phyloP scores from a whole-genome alignment of 2,329 filamentous ascomycete species.

The Ophiostoma ips region DNA sequence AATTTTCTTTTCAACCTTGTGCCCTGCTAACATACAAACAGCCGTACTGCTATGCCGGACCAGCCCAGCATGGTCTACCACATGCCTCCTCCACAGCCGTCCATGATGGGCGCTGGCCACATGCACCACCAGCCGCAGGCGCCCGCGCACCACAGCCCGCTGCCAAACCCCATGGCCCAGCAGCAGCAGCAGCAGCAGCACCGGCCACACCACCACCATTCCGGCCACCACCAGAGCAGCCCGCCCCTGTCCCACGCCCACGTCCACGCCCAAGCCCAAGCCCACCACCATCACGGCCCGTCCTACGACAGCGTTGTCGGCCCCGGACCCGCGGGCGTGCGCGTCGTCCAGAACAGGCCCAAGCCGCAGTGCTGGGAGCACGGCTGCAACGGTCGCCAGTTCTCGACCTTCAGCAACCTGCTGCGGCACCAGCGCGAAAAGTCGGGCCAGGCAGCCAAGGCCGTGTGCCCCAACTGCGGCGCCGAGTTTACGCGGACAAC shows the following conservation, averaged over 20 bases:
- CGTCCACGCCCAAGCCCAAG: neutral
- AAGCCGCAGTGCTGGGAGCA: constrained; percentile 97
- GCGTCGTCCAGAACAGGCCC: constrained; percentile 64
- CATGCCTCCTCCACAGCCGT: neutral
- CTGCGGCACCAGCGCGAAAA: constrained; percentile 88
- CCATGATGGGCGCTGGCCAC: neutral
- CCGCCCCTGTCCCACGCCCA: constrained; percentile 5
- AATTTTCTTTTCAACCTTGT: neutral
- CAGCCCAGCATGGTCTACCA: constrained; percentile 1
- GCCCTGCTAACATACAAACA: neutral
- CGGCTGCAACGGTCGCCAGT: constrained; percentile 88
- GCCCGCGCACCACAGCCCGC: constrained; percentile 3
- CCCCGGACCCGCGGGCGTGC: constrained; percentile 31
- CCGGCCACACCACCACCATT: constrained; percentile 1
- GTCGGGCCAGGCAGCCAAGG: constrained; percentile 79
- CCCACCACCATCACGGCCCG: neutral
- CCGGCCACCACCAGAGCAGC: constrained; percentile 2
- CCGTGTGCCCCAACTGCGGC: constrained; percentile 78
- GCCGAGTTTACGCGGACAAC: constrained; percentile 85
- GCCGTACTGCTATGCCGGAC: neutral
- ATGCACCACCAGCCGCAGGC: constrained; percentile 1
- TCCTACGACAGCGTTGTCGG: constrained; percentile 4
- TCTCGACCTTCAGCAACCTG: constrained; percentile 92
- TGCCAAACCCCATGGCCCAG: constrained; percentile 4
- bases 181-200: constrained; percentile 6